A percentile compares a stretch with the other conserved stretches of the same genome.
phyloP scores from a whole-genome alignment of 73 alveolate genomes.

The Paramecium pentaurelia region DNA sequence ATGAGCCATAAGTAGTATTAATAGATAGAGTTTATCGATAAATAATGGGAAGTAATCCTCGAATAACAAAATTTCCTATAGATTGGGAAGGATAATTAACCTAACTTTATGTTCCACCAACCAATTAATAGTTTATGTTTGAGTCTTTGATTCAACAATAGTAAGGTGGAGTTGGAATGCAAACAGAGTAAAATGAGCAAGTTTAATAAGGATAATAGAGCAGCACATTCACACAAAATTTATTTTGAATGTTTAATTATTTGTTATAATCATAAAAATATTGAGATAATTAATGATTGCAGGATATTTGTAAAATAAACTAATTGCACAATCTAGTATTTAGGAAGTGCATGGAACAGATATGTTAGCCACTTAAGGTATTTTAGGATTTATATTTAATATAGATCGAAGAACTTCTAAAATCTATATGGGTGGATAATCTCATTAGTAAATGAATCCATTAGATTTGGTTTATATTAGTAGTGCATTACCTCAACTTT shows the following conservation, averaged over 20 bases:
- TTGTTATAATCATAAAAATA: background rate
- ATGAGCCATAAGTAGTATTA: conserved; percentile 84
- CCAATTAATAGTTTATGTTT: conserved; percentile 34
- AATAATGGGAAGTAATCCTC: conserved; percentile 90
- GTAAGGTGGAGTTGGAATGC: background rate
- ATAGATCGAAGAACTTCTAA: conserved; percentile 32
- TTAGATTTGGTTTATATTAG: background rate
- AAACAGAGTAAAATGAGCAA: background rate
- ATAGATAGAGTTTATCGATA: conserved; percentile 79
- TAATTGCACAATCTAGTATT: background rate
- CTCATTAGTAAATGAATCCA: background rate
- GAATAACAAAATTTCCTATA: conserved; percentile 93
- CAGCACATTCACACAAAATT: background rate
- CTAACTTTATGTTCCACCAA: background rate
- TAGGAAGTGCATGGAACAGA: background rate
- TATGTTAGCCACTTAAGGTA: background rate
- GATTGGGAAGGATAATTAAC: conserved; percentile 74
- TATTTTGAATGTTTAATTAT: background rate
- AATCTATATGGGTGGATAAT: background rate
- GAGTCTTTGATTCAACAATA: background rate
- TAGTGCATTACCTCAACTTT: background rate
- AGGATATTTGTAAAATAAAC: background rate
- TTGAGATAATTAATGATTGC: background rate
- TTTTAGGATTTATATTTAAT: background rate
- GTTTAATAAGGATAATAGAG: background rate